These are phyloP conservation scores for Nectriaceae sp. DNA, from an alignment of 2,329 filamentous ascomycete genomes.

Conservation along the genomic window DNA sequence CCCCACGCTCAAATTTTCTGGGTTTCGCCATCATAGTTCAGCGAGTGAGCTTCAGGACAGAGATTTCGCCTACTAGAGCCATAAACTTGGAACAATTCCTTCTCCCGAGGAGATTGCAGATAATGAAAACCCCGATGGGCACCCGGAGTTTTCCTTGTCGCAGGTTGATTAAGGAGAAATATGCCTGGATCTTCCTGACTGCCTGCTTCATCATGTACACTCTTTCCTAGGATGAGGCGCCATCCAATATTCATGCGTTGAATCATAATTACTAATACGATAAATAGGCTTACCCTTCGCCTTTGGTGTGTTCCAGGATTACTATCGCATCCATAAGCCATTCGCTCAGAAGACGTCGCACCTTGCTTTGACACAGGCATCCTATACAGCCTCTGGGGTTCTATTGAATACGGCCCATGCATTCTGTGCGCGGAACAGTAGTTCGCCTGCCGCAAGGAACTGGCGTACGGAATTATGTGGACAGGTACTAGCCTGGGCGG, in stretches of 20 bases:
- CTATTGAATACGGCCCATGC: conserved; percentile 53
- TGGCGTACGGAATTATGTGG: conserved; percentile 60
- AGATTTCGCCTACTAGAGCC: no score
- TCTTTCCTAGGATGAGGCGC: conserved; percentile 34
- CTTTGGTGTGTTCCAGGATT: conserved; percentile 72
- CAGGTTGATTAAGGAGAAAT: conserved; percentile 34
- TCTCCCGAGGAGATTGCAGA: no score
- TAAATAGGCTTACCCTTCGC: conserved; percentile 63
- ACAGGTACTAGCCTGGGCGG: no score
- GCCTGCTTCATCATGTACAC: conserved; percentile 36
- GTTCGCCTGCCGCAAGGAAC: conserved; percentile 41
- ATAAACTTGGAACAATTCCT: no score
- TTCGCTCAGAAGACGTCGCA: conserved; percentile 57
- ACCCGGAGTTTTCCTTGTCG: no score
- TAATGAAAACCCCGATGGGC: no score
- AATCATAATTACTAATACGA: accelerated
- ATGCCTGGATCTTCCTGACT: conserved; percentile 36
- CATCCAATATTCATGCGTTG: background rate
- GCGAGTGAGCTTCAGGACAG: no score
- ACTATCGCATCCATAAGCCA: conserved; percentile 61
- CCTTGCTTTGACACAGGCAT: conserved; percentile 60
- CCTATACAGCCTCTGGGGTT: conserved; percentile 56
- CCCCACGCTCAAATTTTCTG: no score
- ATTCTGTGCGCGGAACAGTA: conserved; percentile 59
- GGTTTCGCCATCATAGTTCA: no score